Percentiles rank a stretch among this genome's conserved stretches.
phyloP scores from a whole-genome alignment of 192 early-diverging fungal genomes.

The Oehlia diaphana region DNA sequence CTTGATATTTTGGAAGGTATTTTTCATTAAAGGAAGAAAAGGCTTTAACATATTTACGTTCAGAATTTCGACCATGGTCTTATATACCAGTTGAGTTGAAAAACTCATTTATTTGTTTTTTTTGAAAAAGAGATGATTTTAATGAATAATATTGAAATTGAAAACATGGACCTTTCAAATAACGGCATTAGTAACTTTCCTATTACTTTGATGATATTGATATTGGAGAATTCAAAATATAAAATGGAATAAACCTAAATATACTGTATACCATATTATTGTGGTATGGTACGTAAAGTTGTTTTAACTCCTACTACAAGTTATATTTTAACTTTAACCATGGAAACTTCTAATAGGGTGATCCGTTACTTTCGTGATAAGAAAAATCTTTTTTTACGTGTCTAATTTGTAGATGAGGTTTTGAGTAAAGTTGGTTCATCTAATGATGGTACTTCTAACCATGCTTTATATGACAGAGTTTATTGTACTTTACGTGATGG shows the following conservation, averaged over 20 bases:
- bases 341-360: no score
- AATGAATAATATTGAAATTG: no score
- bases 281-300: constrained; percentile 50
- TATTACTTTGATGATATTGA: no score
- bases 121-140: no score
- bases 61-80: neutral
- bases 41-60: constrained; percentile 31
- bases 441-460: constrained; percentile 27
- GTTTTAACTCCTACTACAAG: constrained; percentile 60
- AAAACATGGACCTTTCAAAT: no score
- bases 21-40: constrained; percentile 29
- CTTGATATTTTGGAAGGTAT: constrained; percentile 38
- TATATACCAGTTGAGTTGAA: no score
- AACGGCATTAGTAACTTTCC: no score
- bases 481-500: constrained; percentile 48
- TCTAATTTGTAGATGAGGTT: constrained; percentile 68
- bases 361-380: no score
- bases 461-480: constrained; percentile 56
- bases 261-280: constrained; percentile 46
- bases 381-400: constrained; percentile 41
- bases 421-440: constrained; percentile 39
- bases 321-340: no score
- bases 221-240: constrained; percentile 1
- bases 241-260: constrained; percentile 26
- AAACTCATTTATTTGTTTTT: no score